Conservation (phyloP, 108 stramenopile genomes). For the Cyclotella distinguenda region DNA sequence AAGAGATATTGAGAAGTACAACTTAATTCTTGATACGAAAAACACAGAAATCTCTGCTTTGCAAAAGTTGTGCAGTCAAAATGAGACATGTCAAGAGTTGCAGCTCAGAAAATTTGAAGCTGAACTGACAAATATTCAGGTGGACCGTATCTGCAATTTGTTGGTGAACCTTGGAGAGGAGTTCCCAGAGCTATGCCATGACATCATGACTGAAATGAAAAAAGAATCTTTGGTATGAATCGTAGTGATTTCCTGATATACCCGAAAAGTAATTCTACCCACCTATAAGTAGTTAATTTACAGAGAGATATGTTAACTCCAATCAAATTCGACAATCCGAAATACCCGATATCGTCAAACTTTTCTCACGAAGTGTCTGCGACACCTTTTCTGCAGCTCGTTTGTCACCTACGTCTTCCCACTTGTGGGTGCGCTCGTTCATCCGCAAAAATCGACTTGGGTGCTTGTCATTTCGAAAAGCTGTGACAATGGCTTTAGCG, state of each 20-base stretch:
- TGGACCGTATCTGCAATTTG: conserved; percentile 57
- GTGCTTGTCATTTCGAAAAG: conserved; percentile 34
- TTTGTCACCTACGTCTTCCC: conserved; percentile 80
- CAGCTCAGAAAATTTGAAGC: conserved; percentile 59
- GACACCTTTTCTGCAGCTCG: conserved; percentile 50
- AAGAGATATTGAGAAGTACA: conserved; percentile 36
- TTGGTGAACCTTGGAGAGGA: conserved; percentile 67
- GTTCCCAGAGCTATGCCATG: conserved; percentile 69
- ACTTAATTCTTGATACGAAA: conserved; percentile 25
- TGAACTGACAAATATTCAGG: conserved; percentile 50
- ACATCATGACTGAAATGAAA: conserved; percentile 36
- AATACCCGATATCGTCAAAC: neutral
- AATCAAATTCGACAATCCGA: neutral
- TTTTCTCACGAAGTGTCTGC: conserved; percentile 48
- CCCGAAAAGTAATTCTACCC: too few relatives aligned
- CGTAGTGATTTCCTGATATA: neutral
- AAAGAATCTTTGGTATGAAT: conserved; percentile 22
- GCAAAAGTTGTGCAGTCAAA: neutral
- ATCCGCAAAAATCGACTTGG: conserved; percentile 72
- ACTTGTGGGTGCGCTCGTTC: conserved; percentile 51
- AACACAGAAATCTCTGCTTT: conserved; percentile 15
- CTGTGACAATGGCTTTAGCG: conserved; percentile 68
- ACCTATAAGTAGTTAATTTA: too few relatives aligned
- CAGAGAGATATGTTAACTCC: neutral
- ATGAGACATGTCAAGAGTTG: conserved; percentile 12